Percentiles rank a stretch among this genome's conserved stretches.
These are phyloP conservation scores for Cladophialophora yegresii DNA, from an alignment of 2,329 filamentous ascomycete genomes.

Conservation along the genomic window DNA sequence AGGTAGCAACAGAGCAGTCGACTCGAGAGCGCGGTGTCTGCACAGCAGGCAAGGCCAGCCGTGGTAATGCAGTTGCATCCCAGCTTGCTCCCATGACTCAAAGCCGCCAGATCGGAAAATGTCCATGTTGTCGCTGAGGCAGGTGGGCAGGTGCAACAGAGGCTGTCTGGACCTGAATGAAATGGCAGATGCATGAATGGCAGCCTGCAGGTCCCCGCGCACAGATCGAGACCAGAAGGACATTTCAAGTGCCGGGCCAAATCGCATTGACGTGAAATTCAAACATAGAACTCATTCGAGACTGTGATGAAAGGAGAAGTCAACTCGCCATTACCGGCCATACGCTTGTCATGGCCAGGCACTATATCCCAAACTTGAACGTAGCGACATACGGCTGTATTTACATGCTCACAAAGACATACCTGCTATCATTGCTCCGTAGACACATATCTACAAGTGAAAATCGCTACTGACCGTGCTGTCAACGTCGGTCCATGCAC, in stretches of 20 bases:
- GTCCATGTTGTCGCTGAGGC: not conserved
- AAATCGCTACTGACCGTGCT: conserved; percentile 39
- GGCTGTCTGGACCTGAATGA: not conserved
- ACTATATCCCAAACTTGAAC: not conserved
- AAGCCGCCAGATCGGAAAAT: not conserved
- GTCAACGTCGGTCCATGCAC: conserved; percentile 41
- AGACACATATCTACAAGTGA: conserved; percentile 17
- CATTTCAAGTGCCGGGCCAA: not conserved
- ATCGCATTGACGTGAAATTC: not conserved
- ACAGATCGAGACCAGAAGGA: not conserved
- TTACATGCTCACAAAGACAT: not conserved
- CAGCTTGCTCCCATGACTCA: not conserved
- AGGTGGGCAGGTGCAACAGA: not conserved
- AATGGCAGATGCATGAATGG: conserved; percentile 2
- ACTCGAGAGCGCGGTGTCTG: not conserved
- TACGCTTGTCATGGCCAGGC: not conserved
- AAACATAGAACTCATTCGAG: not conserved
- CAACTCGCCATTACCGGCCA: not conserved
- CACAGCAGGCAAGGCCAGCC: not conserved
- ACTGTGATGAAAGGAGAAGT: not conserved
- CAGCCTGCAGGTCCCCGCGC: conserved; percentile 4
- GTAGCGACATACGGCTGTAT: not conserved
- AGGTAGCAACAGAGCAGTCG: conserved; percentile 1
- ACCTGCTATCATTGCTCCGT: not conserved
- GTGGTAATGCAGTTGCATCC: not conserved